These are phyloP conservation scores for Arthroderma sp. DNA, from an alignment of 2,329 filamentous ascomycete species.

Conservation along the genomic window DNA sequence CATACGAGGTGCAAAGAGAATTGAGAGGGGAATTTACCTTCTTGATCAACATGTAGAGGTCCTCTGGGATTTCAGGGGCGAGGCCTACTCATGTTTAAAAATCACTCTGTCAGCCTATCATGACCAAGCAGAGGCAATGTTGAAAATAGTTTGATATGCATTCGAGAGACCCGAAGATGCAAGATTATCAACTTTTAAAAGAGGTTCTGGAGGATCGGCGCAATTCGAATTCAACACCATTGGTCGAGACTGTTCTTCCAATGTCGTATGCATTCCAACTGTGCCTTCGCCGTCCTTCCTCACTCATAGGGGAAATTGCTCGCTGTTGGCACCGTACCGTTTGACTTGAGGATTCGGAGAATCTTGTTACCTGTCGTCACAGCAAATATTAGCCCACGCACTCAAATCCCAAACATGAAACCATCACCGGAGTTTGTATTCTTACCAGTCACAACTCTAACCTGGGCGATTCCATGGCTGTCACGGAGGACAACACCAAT, in stretches of 20 bases:
- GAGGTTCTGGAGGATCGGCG: no score
- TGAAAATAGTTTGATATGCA: constrained; percentile 2
- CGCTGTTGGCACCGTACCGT: constrained; percentile 53
- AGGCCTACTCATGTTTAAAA: constrained; percentile 58
- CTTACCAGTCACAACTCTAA: constrained; percentile 93
- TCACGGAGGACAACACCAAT: constrained; percentile 98
- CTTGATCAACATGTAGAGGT: constrained; percentile 99
- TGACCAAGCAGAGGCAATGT: constrained; percentile 72
- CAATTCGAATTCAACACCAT: no score
- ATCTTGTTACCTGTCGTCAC: constrained; percentile 81
- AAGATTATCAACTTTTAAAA: no score
- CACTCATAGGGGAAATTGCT: background rate
- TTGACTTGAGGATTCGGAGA: constrained; percentile 94
- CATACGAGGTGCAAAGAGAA: background rate
- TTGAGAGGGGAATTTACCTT: constrained; percentile 51
- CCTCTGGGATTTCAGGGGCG: constrained; percentile 96
- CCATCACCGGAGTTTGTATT: background rate
- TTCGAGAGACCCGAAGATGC: no score
- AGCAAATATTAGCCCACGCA: constrained; percentile 18
- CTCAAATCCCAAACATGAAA: background rate
- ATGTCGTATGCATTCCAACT: background rate
- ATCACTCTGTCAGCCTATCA: constrained; percentile 80
- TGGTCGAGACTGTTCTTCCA: no score
- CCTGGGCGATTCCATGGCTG: constrained; percentile 94
- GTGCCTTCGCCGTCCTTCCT: background rate